Evolutionary conservation across 495 filamentous ascomycete species (phyloP), one percentile per base, ranked within the genome.

Genomic region (Cercophora samala): DNA sequence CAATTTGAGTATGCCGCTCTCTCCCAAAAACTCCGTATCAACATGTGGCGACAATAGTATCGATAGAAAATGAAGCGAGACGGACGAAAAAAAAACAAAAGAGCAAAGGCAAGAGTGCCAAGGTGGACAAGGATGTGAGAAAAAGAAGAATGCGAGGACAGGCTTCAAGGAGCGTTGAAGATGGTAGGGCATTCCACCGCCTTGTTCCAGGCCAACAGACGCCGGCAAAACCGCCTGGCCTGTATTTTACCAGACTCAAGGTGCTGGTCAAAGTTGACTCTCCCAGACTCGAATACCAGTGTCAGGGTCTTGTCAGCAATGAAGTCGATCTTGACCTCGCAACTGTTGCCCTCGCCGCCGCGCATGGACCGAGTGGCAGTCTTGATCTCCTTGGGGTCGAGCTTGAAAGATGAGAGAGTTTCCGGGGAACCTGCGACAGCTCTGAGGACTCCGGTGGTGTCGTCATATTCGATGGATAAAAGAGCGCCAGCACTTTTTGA

Each of bases 181-280:
- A 18, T 24, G n/a, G 1, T 32, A 9, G 60, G 60, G n/a, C 60
- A 76, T 5, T 62, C 58, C 15, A 80, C 69, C 1, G 54, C 59
- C 11, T 64, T 62, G 23, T 77, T 79, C 60, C 75, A 69, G 0
- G 4, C 18, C 53, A 62, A 63, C 58, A 78, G 37, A 71, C 79
- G 75, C 25, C 67, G 66, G 21, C 73, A 75, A 18, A 83, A 78
- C 8, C 69, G 59, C n/a, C 75, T 66, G 5, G 67, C 69, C 21
- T 81, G 79, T 18, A 79, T 64, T 59, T 66, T 66, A 5, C 79
- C 79, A 22, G 53, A 71, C 54, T 71, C 15, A 69, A 19, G 19
- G 70, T 63, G 22, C 54, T 60, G 18, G 59, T 64, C 29, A 23
- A 61, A 58, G 66, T 29, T 5, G 64, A 54, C 56, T 62, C 25